Percentiles rank a stretch among this genome's conserved stretches.
phyloP scores from a whole-genome alignment of 768 basidiomycete genomes.

The Lactarius hengduanensis region DNA sequence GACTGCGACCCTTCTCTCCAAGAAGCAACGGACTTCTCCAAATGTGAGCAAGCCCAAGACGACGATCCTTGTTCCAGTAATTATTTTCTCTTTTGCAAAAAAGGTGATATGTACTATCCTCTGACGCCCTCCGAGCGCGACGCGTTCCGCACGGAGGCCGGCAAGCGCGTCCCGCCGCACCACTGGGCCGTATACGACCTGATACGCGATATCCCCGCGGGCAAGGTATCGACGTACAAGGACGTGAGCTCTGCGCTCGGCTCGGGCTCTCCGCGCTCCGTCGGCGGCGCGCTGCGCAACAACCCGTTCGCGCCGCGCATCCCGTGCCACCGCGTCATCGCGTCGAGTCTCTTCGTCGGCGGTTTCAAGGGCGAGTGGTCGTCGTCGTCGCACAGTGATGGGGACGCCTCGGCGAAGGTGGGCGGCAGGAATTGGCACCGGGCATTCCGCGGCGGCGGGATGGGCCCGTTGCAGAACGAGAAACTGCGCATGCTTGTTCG shows the following conservation, averaged over 20 bases:
- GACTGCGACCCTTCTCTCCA: not conserved
- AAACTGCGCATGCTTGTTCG: constrained; percentile 25
- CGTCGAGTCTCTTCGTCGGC: constrained; percentile 57
- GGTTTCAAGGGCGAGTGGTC: constrained; percentile 63
- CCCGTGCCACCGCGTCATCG: constrained; percentile 70
- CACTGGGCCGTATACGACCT: constrained; percentile 31
- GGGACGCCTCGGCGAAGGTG: not conserved
- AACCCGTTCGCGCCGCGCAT: constrained; percentile 69
- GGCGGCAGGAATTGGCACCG: constrained; percentile 23
- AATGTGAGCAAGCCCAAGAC: constrained; percentile 3
- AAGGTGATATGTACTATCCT: constrained; percentile 25
- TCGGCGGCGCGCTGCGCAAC: constrained; percentile 59
- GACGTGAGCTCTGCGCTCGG: constrained; percentile 47
- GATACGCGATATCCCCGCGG: constrained; percentile 18
- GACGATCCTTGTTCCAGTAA: not conserved
- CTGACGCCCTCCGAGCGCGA: constrained; percentile 22
- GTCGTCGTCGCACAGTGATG: not conserved
- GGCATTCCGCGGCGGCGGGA: constrained; percentile 20
- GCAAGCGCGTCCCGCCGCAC: constrained; percentile 28
- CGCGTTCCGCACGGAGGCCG: constrained; percentile 21
- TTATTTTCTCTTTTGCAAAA: not conserved
- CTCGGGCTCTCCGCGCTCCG: constrained; percentile 62
- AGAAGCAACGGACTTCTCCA: constrained; percentile 8
- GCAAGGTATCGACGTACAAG: constrained; percentile 29
- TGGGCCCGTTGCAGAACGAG: constrained; percentile 24